phyloP scores from a whole-genome alignment of 2,329 filamentous ascomycete species.

The Nemania bipapillata region DNA sequence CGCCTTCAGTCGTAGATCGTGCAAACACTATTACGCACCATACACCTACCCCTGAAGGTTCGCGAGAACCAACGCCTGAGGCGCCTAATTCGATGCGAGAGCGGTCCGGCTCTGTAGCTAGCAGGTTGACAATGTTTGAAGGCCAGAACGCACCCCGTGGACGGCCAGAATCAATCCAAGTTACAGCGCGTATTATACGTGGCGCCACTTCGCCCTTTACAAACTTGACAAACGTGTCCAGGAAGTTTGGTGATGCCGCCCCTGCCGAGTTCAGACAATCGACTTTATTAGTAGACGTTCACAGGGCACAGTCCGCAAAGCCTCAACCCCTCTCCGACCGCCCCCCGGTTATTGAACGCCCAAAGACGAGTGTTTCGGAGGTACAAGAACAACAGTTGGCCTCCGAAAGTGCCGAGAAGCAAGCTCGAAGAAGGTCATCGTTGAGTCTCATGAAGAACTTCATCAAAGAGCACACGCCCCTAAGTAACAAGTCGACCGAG shows the following conservation, averaged over 20 bases:
- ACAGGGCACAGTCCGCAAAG: conserved; percentile 54
- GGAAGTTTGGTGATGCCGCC: conserved; percentile 58
- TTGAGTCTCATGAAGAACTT: conserved; percentile 69
- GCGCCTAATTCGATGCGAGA: conserved; percentile 51
- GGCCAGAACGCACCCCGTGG: conserved; percentile 56
- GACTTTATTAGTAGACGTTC: conserved; percentile 68
- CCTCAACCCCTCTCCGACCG: conserved; percentile 47
- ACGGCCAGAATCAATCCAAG: conserved; percentile 81
- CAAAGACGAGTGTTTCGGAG: conserved; percentile 62
- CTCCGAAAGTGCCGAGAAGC: conserved; percentile 52
- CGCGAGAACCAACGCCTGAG: conserved; percentile 45
- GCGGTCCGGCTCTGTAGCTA: conserved; percentile 66
- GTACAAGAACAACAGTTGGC: conserved; percentile 54
- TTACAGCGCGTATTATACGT: conserved; percentile 84
- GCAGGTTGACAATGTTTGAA: conserved; percentile 67
- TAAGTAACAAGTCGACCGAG: conserved; percentile 60
- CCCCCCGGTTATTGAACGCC: conserved; percentile 43
- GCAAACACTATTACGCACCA: conserved; percentile 51
- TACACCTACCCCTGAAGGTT: conserved; percentile 44
- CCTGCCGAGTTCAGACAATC: conserved; percentile 68
- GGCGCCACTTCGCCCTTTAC: conserved; percentile 63
- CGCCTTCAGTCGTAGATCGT: conserved; percentile 53
- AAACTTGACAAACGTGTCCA: conserved; percentile 56
- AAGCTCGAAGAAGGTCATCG: conserved; percentile 64
- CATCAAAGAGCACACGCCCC: conserved; percentile 68